Evolutionary conservation across 768 basidiomycete species (phyloP), one percentile per base, ranked within the genome.

Genomic region (Tulasnella sp.): DNA sequence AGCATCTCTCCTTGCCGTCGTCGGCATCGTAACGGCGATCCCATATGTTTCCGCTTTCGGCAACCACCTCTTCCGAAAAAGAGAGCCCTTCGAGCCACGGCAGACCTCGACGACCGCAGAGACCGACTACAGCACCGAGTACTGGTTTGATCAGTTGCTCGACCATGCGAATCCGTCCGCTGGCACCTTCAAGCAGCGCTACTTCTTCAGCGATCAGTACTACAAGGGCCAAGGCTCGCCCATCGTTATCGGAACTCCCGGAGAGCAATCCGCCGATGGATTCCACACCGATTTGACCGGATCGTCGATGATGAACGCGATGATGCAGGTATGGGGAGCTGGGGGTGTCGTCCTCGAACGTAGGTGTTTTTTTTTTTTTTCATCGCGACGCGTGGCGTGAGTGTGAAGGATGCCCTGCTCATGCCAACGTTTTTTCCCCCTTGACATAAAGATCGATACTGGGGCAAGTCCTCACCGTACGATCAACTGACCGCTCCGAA

Each of bases 171-270:
- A 80, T 20, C 79, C 79, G n/a, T 61, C 69, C 11, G 29, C 73
- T n/a, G 79, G 79, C 5, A 80, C 79, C 67, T 80, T 80, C 77
- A 80, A 80, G 73, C 77, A 78, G 35, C 70, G 79, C 32, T 80
- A 74, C 77, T 77, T 72, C 46, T 77, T 77, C 32, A 73, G 71
- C 46, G 69, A 77, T 37, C 18, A 44, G 32, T 71, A 72, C 44
- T 77, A 37, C n/a, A 42, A 23, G 4, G 46, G 76, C 10, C 69
- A 35, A 40, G 79, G 79, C 18, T 16, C 76, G 5, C 79, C 79
- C 37, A 57, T 79, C 70, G 75, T 79, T 42, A 10, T 79, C 5
- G 61, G 42, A 40, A 77, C 61, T 37, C 76, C 76, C 5, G 79
- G 79, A 18, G 79, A 79, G 42, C 51, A 79, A 13, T 55, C 35